These are phyloP conservation scores for Papiliotrema fonsecae DNA, from an alignment of 1,284 basidiomycete genomes.

Conservation along the genomic window DNA sequence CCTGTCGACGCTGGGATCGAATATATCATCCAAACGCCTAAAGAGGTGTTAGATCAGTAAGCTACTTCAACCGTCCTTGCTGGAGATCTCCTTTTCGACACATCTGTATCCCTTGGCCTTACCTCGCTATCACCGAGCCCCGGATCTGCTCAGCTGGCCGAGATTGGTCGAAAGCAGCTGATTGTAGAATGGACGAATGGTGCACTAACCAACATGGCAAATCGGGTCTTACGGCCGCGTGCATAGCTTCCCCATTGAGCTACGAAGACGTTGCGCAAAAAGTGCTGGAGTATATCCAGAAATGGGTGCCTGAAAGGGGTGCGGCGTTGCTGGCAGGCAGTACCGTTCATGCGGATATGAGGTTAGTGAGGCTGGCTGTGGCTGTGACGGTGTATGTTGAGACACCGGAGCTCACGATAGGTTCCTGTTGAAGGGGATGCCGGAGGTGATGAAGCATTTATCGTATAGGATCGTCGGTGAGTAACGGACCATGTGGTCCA, in stretches of 20 bases:
- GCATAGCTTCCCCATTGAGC: conserved; percentile 38
- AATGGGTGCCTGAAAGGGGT: conserved; percentile 48
- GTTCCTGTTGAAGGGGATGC: conserved; percentile 50
- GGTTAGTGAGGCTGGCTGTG: conserved; percentile 20
- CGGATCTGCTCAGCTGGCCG: not conserved
- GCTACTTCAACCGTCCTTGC: not conserved
- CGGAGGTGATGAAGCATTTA: conserved; percentile 48
- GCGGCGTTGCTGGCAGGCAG: conserved; percentile 51
- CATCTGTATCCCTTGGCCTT: too few relatives aligned
- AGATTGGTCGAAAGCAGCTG: not conserved
- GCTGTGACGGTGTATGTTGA: not conserved
- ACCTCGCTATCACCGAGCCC: not conserved
- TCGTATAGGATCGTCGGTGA: conserved; percentile 52
- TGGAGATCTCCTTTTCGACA: too few relatives aligned
- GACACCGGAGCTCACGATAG: conserved; percentile 10
- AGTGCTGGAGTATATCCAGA: conserved; percentile 49
- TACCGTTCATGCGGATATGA: conserved; percentile 52
- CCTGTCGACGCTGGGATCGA: conserved; percentile 53
- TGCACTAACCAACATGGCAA: conserved; percentile 46
- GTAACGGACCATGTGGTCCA: conserved; percentile 4
- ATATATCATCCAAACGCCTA: conserved; percentile 51
- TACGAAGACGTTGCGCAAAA: conserved; percentile 45
- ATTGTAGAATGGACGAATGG: conserved; percentile 48
- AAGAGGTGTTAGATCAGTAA: conserved; percentile 48
- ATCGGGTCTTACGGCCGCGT: conserved; percentile 45